These are phyloP conservation scores for Pseudopyrenochaeta lycopersici DNA, from an alignment of 2,329 filamentous ascomycete genomes.

Conservation along the genomic window DNA sequence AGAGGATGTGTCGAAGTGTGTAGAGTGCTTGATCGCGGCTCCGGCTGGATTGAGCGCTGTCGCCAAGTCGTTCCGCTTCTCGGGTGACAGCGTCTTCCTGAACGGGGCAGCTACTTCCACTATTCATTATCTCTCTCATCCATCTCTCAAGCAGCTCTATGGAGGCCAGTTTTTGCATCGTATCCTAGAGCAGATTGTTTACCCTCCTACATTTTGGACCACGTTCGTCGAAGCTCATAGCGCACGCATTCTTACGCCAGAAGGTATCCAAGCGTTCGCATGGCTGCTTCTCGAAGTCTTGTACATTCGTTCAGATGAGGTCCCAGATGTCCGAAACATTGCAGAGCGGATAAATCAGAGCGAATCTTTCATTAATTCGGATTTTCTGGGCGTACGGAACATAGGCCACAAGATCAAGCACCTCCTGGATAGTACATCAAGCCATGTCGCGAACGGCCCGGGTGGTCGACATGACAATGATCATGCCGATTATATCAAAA, in stretches of 20 bases:
- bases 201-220: slow-evolving; percentile 66
- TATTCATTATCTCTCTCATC: slow-evolving; percentile 52
- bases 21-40: slow-evolving; percentile 44
- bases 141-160: slow-evolving; percentile 58
- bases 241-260: slow-evolving; percentile 27
- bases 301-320: slow-evolving; percentile 43
- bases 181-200: slow-evolving; percentile 57
- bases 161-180: slow-evolving; percentile 61
- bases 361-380: slow-evolving; percentile 31
- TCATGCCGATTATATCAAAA: slow-evolving; percentile 66
- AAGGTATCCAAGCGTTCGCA: slow-evolving; percentile 44
- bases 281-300: slow-evolving; percentile 59
- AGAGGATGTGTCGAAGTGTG: slow-evolving; percentile 50
- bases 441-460: slow-evolving; percentile 52
- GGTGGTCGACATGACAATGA: slow-evolving; percentile 82
- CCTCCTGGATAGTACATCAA: slow-evolving; percentile 59
- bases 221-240: slow-evolving; percentile 50
- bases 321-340: slow-evolving; percentile 35
- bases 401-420: slow-evolving; percentile 64
- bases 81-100: slow-evolving; percentile 55
- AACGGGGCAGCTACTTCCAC: slow-evolving; percentile 49
- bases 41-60: slow-evolving; percentile 44
- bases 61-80: slow-evolving; percentile 54
- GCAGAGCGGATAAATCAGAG: slow-evolving; percentile 31
- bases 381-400: slow-evolving; percentile 62